These are phyloP conservation scores for Diaporthe nobilis DNA, from an alignment of 2,329 filamentous ascomycete genomes.

Conservation along the genomic window DNA sequence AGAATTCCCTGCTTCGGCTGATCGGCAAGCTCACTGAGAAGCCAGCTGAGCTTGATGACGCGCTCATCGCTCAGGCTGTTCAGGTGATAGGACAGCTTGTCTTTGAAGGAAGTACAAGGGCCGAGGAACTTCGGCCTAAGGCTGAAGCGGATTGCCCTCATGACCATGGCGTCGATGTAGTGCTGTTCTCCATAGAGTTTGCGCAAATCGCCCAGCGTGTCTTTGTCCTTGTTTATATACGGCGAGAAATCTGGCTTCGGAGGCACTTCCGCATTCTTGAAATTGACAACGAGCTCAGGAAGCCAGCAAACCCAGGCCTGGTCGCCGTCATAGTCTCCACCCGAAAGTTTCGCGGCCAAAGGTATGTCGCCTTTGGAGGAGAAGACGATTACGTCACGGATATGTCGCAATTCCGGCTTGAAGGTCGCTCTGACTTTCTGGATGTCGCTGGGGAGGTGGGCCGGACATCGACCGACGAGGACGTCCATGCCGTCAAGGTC, in stretches of 20 bases:
- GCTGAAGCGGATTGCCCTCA: conserved; percentile 70
- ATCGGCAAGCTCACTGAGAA: conserved; percentile 70
- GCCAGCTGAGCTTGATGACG: conserved; percentile 65
- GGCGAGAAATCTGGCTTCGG: conserved; percentile 45
- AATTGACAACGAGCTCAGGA: conserved; percentile 72
- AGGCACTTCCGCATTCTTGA: conserved; percentile 71
- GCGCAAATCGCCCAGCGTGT: conserved; percentile 62
- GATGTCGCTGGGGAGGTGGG: conserved; percentile 79
- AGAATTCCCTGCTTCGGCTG: conserved; percentile 68
- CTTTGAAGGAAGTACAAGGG: conserved; percentile 74
- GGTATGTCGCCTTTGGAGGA: conserved; percentile 72
- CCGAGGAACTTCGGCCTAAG: conserved; percentile 72
- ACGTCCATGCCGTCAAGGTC: conserved; percentile 71
- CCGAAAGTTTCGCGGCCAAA: conserved; percentile 79
- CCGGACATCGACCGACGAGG: conserved; percentile 79
- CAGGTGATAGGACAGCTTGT: conserved; percentile 72
- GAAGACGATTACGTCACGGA: conserved; percentile 88
- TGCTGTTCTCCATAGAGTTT: conserved; percentile 30
- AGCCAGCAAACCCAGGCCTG: conserved; percentile 85
- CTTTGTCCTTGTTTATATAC: conserved; percentile 64
- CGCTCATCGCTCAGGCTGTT: conserved; percentile 61
- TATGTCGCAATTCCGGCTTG: conserved; percentile 71
- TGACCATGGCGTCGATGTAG: conserved; percentile 63
- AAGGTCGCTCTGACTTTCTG: conserved; percentile 76
- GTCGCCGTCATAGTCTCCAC: conserved; percentile 88